Base-by-base conservation (phyloP, 2,329 filamentous ascomycete species). In the Colletotrichum viniferum region DNA sequence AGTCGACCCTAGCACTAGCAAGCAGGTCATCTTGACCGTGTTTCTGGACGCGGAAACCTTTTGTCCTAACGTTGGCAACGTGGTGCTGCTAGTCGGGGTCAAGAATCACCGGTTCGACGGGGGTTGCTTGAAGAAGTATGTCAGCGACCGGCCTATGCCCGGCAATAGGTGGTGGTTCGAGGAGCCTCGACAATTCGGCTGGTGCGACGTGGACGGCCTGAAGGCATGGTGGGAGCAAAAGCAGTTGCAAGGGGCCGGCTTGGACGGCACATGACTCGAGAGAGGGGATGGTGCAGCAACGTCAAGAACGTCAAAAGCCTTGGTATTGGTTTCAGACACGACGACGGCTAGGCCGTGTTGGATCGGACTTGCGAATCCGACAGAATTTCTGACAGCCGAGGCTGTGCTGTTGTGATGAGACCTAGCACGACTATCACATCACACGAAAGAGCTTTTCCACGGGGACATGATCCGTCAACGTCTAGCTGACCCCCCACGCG, bases 21-120 rank as follows among this genome's bases (percentile, higher is more conserved):
- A 90, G 78, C 87, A 86, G 24, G 87, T 91, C 6, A 86, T 88
- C 52, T 79, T 92, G 4, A 90, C 89, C 0, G 87, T 91, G 0
- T 91, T 91, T 66, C 83, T 91, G 6, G 88, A 91, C 30, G 86
- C 90, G 0, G 86, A 88, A 3, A 78, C 79, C 1, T 92, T 91
- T 77, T 77, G 73, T 1, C 90, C 90, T 0, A 71, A 60, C 0
- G 78, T 90, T 0, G 90, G 90, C 4, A 88, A 85, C 66, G 86
- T 87, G 0, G 87, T 91, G 2, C 77, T 92, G 5, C 81, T 92
- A 1, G 83, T 88, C 0, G 89, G 89, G 0, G 89, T 91, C 3
- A 92, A 91, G 82, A 92, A 91, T 36, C 90, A 92, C 65, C 81
- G 85, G 2, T 91, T 89, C 72, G 90, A 91, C 18, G 86, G 85